A percentile compares a stretch with the other conserved stretches of the same genome.
Conservation (phyloP, 2,329 filamentous ascomycete genomes). For the Cryphonectria japonica region DNA sequence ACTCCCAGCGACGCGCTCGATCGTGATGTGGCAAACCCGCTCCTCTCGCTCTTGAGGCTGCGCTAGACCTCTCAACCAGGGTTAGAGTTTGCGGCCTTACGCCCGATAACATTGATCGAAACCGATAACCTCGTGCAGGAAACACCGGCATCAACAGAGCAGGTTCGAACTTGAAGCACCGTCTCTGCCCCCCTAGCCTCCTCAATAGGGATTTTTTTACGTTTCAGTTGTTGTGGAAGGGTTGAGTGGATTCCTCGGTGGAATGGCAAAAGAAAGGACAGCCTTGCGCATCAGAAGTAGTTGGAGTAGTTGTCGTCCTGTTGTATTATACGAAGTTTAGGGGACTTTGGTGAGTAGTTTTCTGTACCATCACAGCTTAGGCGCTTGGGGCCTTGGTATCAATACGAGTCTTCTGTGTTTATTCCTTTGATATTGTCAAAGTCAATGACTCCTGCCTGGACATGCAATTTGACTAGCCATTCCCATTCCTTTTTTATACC, state of each 20-base stretch:
- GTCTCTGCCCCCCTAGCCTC: background rate
- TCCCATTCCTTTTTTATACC: background rate
- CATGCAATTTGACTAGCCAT: background rate
- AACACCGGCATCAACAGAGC: background rate
- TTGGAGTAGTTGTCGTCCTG: background rate
- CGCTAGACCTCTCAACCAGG: background rate
- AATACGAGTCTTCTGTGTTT: background rate
- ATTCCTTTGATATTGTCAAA: background rate
- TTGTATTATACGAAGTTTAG: conserved; percentile 1
- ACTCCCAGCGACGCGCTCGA: conserved; percentile 55
- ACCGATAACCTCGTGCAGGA: background rate
- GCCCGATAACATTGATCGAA: background rate
- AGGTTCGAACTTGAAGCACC: background rate
- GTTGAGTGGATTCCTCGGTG: background rate
- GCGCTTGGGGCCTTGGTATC: background rate
- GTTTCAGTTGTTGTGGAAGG: background rate
- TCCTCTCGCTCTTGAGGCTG: conserved; percentile 13
- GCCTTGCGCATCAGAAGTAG: background rate
- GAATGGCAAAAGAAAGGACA: background rate
- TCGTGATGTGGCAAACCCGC: conserved; percentile 33
- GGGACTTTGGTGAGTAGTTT: conserved; percentile 1
- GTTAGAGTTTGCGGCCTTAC: background rate
- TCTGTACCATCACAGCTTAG: background rate
- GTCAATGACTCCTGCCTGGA: background rate
- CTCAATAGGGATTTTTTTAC: background rate